A percentile compares a stretch with the other conserved stretches of the same genome.
These are phyloP conservation scores for Aaosphaeria arxii DNA, from an alignment of 2,329 filamentous ascomycete genomes.

Conservation along the genomic window DNA sequence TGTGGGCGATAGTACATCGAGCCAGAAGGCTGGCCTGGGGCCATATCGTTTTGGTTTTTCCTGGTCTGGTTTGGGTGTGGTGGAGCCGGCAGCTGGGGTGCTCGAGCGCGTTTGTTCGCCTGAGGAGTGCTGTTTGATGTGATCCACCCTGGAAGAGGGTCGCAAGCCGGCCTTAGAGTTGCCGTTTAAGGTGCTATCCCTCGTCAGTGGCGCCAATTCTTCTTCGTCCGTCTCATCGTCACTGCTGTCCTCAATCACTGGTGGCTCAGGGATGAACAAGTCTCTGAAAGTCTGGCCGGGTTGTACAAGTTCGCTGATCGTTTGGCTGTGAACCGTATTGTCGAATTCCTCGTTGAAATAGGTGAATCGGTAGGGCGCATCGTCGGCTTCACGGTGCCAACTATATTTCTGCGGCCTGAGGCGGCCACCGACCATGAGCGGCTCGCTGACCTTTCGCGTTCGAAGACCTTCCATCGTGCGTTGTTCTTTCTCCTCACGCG, in stretches of 20 bases:
- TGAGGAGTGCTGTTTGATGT: constrained; percentile 26
- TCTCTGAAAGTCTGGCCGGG: constrained; percentile 80
- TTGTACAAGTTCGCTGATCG: constrained; percentile 88
- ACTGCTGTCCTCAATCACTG: constrained; percentile 59
- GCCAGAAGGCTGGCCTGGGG: constrained; percentile 91
- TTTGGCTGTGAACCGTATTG: constrained; percentile 93
- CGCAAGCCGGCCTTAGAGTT: constrained; percentile 24
- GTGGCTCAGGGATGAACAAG: constrained; percentile 85
- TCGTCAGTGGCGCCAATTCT: constrained; percentile 5
- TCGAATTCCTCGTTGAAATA: constrained; percentile 98
- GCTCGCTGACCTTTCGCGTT: constrained; percentile 89
- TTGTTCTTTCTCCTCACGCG: constrained; percentile 82
- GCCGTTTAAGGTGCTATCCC: constrained; percentile 19
- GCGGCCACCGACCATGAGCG: constrained; percentile 85
- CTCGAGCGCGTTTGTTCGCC: constrained; percentile 46
- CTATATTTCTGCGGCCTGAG: constrained; percentile 72
- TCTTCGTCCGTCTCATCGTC: constrained; percentile 63
- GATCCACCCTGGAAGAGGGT: constrained; percentile 11
- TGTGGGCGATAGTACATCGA: constrained; percentile 87
- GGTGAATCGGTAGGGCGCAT: constrained; percentile 90
- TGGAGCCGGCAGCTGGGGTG: constrained; percentile 53
- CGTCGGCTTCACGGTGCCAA: constrained; percentile 87
- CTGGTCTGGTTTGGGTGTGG: constrained; percentile 20
- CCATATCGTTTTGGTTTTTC: constrained; percentile 53
- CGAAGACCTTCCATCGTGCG: constrained; percentile 73